A percentile compares a stretch with the other conserved stretches of the same genome.
phyloP scores from a whole-genome alignment of 2,329 filamentous ascomycete genomes.

The Microcyclospora pomicola region DNA sequence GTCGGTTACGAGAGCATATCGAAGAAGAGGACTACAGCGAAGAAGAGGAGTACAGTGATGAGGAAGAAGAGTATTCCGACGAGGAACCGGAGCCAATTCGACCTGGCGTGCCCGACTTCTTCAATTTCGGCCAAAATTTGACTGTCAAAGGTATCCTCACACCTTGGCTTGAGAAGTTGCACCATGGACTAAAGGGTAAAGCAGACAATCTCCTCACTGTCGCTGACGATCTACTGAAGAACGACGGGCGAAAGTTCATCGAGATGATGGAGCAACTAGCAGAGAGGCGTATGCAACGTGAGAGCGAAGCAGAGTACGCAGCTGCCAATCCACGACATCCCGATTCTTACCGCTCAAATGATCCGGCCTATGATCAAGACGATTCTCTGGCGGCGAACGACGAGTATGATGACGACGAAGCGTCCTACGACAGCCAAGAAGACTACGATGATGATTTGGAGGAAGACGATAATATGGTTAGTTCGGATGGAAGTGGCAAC shows the following conservation, averaged over 20 bases:
- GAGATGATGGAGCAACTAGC: slow-evolving; percentile 99
- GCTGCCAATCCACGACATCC: slow-evolving; percentile 44
- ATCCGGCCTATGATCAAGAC: slow-evolving; percentile 47
- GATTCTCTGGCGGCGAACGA: slow-evolving; percentile 61
- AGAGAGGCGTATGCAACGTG: slow-evolving; percentile 90
- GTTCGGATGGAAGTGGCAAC: slow-evolving; percentile 10
- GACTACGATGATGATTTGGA: slow-evolving; percentile 47
- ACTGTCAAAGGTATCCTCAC: slow-evolving; percentile 64
- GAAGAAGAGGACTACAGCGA: slow-evolving; percentile 43
- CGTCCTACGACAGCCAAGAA: slow-evolving; percentile 48
- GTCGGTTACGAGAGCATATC: slow-evolving; percentile 56
- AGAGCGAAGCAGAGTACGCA: slow-evolving; percentile 70
- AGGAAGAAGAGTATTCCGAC: slow-evolving; percentile 46
- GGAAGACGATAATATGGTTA: slow-evolving; percentile 49
- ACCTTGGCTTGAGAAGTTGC: slow-evolving; percentile 23
- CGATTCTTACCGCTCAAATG: slow-evolving; percentile 27
- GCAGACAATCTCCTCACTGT: slow-evolving; percentile 95
- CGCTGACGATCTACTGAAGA: slow-evolving; percentile 94
- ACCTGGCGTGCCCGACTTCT: slow-evolving; percentile 59
- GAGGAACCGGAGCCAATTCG: slow-evolving; percentile 44
- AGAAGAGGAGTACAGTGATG: slow-evolving; percentile 42
- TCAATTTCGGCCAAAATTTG: slow-evolving; percentile 93
- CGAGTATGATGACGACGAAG: slow-evolving; percentile 63
- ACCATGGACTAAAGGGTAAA: slow-evolving; percentile 25
- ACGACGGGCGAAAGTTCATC: slow-evolving; percentile 98